Evolutionary conservation across 371 early-diverging fungal species (phyloP).

Genomic region (Mucor lusitanicus): DNA sequence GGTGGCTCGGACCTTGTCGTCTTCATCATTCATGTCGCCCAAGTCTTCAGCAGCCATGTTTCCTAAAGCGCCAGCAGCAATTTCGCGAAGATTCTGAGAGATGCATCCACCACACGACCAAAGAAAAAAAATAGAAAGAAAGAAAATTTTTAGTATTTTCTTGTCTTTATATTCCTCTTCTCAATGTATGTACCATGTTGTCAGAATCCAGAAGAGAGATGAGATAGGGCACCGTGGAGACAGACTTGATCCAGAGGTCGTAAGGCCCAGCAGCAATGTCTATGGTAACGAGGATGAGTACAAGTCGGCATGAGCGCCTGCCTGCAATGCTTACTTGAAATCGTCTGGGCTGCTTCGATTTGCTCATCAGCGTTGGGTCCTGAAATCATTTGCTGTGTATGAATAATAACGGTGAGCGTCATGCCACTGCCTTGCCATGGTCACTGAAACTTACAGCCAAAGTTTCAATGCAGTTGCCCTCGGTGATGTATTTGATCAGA

Average conservation of each 20-base stretch:
- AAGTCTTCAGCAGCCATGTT: constrained; percentile 78
- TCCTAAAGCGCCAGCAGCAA: constrained; percentile 58
- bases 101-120: neutral
- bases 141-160: constrained; percentile 5
- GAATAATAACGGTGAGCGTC: neutral
- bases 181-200: constrained; percentile 40
- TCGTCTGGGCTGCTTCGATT: constrained; percentile 63
- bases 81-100: constrained; percentile 32
- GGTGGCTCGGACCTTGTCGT: constrained; percentile 55
- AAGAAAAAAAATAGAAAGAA: neutral
- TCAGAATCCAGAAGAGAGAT: constrained; percentile 57
- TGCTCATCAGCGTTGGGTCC: constrained; percentile 60
- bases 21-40: constrained; percentile 73
- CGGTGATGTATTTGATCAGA: constrained; percentile 44
- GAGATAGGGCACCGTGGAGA: constrained; percentile 61
- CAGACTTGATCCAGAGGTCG: constrained; percentile 57
- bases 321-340: constrained; percentile 55
- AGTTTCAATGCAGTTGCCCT: constrained; percentile 49
- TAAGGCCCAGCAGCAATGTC: constrained; percentile 69
- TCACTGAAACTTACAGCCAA: constrained; percentile 39
- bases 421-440: neutral
- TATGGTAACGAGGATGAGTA: constrained; percentile 7
- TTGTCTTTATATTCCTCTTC: neutral
- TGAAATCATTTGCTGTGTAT: constrained; percentile 19
- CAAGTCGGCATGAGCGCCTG: neutral